Percentiles rank a stretch among this genome's conserved stretches.
Conservation (phyloP, 202 grass and related monocot genomes). For the Digitaria exilis region DNA sequence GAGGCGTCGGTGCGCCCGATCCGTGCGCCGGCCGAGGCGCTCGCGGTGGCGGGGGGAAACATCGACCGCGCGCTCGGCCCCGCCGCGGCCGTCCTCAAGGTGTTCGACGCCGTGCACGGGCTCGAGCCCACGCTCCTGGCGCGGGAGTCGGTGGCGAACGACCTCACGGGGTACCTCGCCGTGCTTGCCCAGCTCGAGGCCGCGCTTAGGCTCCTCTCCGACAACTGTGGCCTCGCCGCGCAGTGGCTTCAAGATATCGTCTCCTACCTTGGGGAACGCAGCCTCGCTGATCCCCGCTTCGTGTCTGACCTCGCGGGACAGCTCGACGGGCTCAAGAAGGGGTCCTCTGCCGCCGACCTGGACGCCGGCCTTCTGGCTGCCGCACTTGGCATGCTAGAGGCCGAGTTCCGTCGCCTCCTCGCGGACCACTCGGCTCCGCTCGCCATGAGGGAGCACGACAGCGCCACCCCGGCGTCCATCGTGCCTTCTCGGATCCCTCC, state of each 20-base stretch:
- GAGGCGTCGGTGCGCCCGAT: conserved; percentile 72
- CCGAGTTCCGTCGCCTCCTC: conserved; percentile 72
- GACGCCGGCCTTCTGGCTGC: conserved; percentile 65
- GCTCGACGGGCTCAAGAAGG: conserved; percentile 42
- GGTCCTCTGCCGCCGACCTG: conserved; percentile 3
- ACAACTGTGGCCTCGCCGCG: conserved; percentile 76
- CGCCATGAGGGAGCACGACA: conserved; percentile 32
- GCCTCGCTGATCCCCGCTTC: conserved; percentile 68
- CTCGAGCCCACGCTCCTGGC: conserved; percentile 78
- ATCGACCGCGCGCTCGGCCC: conserved; percentile 85
- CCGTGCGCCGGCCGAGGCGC: conserved; percentile 57
- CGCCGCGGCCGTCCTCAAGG: conserved; percentile 85
- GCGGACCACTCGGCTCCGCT: conserved; percentile 62
- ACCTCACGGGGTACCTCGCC: conserved; percentile 64
- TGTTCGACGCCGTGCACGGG: conserved; percentile 96
- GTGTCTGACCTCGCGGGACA: conserved; percentile 38
- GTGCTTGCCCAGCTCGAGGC: conserved; percentile 78
- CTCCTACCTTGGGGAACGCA: conserved; percentile 56
- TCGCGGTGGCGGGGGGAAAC: conserved; percentile 43
- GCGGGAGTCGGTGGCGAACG: conserved; percentile 16
- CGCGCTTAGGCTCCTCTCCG: conserved; percentile 70
- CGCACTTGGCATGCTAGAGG: conserved; percentile 68
- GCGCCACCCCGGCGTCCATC: conserved; percentile 34
- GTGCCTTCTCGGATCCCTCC: conserved; percentile 56
- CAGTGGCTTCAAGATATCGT: conserved; percentile 89